Percentiles rank a stretch among this genome's conserved stretches.
phyloP scores from a whole-genome alignment of 2,329 filamentous ascomycete species.

The Lasiodiplodia gonubiensis region DNA sequence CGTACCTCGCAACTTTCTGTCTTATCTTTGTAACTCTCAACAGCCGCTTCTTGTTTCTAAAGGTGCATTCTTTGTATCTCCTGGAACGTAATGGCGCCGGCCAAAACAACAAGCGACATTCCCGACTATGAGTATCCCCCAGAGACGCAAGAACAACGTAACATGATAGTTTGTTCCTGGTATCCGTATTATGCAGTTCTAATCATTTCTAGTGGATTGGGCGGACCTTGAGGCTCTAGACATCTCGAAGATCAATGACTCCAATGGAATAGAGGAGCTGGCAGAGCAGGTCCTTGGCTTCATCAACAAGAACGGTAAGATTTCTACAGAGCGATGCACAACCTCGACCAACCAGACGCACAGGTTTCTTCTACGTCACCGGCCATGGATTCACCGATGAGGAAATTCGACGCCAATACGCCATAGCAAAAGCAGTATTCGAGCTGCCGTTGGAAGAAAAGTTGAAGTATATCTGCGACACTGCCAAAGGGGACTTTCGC shows the following conservation, averaged over 20 bases:
- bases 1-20: neutral
- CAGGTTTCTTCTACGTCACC: slow-evolving; percentile 42
- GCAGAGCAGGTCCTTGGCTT: slow-evolving; percentile 59
- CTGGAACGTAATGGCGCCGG: neutral
- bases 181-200: neutral
- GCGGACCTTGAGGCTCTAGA: slow-evolving; percentile 41
- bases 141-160: slow-evolving; percentile 9
- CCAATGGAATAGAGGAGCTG: slow-evolving; percentile 60
- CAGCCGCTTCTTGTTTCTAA: neutral
- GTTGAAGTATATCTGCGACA: slow-evolving; percentile 12
- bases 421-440: slow-evolving; percentile 41
- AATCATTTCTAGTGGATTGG: slow-evolving; percentile 33
- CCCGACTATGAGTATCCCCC: slow-evolving; percentile 13
- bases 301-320: neutral
- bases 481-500: slow-evolving; percentile 19
- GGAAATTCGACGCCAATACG: slow-evolving; percentile 41
- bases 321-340: slow-evolving; percentile 5
- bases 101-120: neutral
- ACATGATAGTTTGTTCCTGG: too few species aligned
- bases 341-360: slow-evolving; percentile 34
- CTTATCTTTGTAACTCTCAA: neutral
- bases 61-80: neutral
- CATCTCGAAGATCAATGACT: slow-evolving; percentile 59
- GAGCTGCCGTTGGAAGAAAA: slow-evolving; percentile 40
- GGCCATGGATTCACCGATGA: slow-evolving; percentile 40